Conservation (phyloP, 2,329 filamentous ascomycete species). For the Talaromyces amestolkiae region DNA sequence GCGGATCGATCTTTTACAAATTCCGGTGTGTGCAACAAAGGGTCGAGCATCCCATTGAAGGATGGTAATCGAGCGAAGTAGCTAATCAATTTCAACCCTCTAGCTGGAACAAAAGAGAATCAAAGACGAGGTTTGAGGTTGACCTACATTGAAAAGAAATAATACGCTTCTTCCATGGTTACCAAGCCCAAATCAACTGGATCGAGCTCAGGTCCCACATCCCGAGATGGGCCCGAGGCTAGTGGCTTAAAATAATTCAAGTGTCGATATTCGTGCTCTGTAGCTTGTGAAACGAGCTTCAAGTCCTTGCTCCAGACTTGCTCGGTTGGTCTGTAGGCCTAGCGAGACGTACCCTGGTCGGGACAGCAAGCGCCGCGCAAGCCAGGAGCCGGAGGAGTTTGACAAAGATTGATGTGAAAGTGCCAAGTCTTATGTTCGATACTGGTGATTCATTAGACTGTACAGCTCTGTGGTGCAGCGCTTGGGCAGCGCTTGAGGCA, state of each 20-base stretch:
- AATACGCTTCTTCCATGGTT: conserved; percentile 29
- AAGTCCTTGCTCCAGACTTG: conserved; percentile 25
- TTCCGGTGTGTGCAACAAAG: too few relatives aligned
- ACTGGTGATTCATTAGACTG: too few relatives aligned
- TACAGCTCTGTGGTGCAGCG: conserved; percentile 10
- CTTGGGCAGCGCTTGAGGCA: conserved; percentile 26
- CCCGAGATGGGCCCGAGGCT: conserved; percentile 19
- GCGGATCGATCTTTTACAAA: too few relatives aligned
- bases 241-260: conserved; percentile 27
- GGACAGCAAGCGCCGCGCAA: conserved; percentile 21
- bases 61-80: too few relatives aligned
- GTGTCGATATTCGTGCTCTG: conserved; percentile 16
- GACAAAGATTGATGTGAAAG: too few relatives aligned
- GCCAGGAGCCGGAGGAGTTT: too few relatives aligned
- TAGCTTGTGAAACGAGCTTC: conserved; percentile 21
- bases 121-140: neutral
- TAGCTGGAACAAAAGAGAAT: conserved; percentile 1
- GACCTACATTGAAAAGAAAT: conserved; percentile 29
- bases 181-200: conserved; percentile 31
- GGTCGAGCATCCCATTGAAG: too few relatives aligned
- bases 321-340: conserved; percentile 24
- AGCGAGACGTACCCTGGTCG: conserved; percentile 27
- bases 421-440: too few relatives aligned
- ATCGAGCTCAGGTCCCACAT: conserved; percentile 30
- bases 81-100: too few relatives aligned